Evolutionary conservation across 345 rosid species (phyloP).

Genomic region (Eucalyptus pumila): DNA sequence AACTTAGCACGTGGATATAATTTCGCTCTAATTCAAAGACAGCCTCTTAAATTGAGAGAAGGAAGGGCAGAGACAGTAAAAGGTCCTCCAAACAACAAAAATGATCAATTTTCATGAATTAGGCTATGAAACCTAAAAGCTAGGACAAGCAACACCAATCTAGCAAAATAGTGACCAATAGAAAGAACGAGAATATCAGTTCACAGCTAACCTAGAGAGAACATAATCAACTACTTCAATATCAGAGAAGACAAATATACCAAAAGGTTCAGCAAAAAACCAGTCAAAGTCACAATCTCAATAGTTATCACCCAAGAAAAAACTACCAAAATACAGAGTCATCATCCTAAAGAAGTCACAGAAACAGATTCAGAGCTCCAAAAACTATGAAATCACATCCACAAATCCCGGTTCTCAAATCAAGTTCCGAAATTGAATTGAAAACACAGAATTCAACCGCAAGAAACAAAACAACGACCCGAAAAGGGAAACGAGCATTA

Average conservation of each 20-base stretch:
- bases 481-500: not conserved
- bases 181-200: not conserved
- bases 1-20: not conserved
- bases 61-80: not conserved
- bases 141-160: not conserved
- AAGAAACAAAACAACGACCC: not conserved
- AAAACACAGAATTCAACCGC: not conserved
- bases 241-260: not conserved
- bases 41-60: not conserved
- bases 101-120: not conserved
- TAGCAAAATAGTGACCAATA: not conserved
- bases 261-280: not conserved
- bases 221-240: not conserved
- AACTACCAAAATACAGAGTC: not conserved
- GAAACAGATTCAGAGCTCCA: not conserved
- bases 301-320: not conserved
- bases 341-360: not conserved
- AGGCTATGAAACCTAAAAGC: not conserved
- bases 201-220: not conserved
- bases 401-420: not conserved
- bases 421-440: not conserved
- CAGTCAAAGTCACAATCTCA: not conserved
- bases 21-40: not conserved
- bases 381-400: not conserved
- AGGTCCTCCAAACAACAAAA: not conserved